Conservation (phyloP, 2,329 filamentous ascomycete species). For the Fusarium foetens region DNA sequence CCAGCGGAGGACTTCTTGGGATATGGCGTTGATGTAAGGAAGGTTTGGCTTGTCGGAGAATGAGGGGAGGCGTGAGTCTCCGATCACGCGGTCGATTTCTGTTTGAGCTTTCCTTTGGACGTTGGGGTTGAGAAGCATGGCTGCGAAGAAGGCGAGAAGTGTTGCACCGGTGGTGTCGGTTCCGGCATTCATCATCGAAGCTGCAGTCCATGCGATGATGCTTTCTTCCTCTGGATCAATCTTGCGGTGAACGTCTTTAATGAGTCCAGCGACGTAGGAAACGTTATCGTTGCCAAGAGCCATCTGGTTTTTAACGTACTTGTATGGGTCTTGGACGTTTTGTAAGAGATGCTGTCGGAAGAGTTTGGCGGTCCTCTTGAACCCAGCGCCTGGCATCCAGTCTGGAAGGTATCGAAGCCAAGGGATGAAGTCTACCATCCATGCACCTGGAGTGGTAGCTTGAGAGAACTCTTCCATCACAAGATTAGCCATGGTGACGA, state of each 20-base stretch:
- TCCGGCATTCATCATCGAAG: constrained; percentile 44
- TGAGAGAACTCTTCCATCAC: constrained; percentile 25
- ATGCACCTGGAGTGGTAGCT: constrained; percentile 8
- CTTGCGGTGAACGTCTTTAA: background rate
- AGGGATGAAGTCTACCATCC: constrained; percentile 8
- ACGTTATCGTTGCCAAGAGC: background rate
- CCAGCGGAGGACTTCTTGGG: constrained; percentile 49
- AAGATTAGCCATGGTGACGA: constrained; percentile 3
- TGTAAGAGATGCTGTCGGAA: background rate
- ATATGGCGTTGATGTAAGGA: constrained; percentile 52
- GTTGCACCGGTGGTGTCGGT: constrained; percentile 47
- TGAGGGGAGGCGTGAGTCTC: constrained; percentile 53
- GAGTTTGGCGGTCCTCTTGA: constrained; percentile 3
- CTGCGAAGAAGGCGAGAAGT: constrained; percentile 52
- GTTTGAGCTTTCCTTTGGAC: constrained; percentile 55
- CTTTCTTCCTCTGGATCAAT: constrained; percentile 10
- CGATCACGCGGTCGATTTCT: constrained; percentile 57
- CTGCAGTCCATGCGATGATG: constrained; percentile 16
- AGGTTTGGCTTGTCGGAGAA: constrained; percentile 56
- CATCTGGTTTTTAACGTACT: background rate
- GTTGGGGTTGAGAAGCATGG: constrained; percentile 56
- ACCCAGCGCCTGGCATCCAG: constrained; percentile 7
- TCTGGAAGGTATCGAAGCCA: background rate
- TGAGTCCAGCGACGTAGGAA: constrained; percentile 12
- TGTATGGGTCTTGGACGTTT: constrained; percentile 1